Evolutionary conservation across 148 eudicot genomes (phyloP).

Genomic region (Heliosperma pusillum): DNA sequence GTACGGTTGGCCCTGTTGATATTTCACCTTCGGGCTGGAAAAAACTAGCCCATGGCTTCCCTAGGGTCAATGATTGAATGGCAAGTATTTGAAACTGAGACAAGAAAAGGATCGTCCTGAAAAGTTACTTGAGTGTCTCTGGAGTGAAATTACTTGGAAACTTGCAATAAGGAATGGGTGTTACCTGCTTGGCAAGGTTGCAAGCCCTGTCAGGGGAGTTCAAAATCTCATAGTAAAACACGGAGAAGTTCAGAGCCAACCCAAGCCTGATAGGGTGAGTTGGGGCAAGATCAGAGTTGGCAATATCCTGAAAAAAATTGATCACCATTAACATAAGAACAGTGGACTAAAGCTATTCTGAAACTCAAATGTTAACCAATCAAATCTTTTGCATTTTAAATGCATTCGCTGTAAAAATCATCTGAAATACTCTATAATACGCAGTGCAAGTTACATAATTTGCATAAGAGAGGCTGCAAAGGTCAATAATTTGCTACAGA

Average conservation of each 20-base stretch:
- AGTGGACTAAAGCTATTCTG: no score
- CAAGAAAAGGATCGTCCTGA: neutral
- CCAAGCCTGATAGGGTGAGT: constrained; percentile 74
- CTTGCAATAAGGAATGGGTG: neutral
- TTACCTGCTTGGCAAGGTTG: constrained; percentile 64
- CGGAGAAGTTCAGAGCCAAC: constrained; percentile 69
- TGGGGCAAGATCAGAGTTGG: constrained; percentile 55
- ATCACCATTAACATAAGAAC: neutral
- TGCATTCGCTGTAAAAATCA: no score
- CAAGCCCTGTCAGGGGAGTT: constrained; percentile 76
- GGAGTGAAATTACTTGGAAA: neutral
- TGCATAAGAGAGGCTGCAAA: no score
- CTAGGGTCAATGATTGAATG: neutral
- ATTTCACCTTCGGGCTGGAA: neutral
- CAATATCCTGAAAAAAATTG: constrained; percentile 46
- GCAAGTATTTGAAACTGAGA: neutral
- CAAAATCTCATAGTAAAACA: constrained; percentile 73
- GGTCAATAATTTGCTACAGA: no score
- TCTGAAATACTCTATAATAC: no score
- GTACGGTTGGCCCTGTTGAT: no score
- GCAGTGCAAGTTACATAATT: no score
- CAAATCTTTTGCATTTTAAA: no score
- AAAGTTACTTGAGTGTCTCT: neutral
- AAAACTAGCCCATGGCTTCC: neutral
- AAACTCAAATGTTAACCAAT: no score